Percentiles rank a stretch among this genome's conserved stretches.
These are phyloP conservation scores for Collybiopsis luxurians DNA, from an alignment of 768 basidiomycete species.

Conservation along the genomic window DNA sequence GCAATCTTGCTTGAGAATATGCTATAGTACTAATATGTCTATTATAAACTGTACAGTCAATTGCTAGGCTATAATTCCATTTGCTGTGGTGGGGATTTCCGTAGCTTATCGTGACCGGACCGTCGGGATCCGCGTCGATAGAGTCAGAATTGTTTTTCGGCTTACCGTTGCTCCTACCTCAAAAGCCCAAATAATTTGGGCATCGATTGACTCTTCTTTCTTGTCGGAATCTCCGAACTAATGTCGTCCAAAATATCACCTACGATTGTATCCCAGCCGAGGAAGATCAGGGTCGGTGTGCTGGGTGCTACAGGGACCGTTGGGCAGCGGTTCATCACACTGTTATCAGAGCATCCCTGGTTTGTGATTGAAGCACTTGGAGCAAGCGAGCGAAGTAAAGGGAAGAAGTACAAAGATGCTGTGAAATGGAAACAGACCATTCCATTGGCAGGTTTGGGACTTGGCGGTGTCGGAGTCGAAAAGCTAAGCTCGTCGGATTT, in stretches of 20 bases:
- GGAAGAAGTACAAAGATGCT: constrained; percentile 71
- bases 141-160: too few relatives aligned
- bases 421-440: constrained; percentile 86
- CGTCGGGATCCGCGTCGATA: too few relatives aligned
- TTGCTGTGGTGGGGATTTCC: too few relatives aligned
- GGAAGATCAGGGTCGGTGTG: constrained; percentile 54
- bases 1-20: constrained; percentile 38
- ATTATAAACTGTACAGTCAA: background rate
- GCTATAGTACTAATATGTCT: background rate
- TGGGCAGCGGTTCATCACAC: constrained; percentile 90
- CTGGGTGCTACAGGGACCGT: constrained; percentile 93
- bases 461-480: constrained; percentile 1
- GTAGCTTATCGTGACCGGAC: too few relatives aligned
- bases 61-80: too few relatives aligned
- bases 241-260: constrained; percentile 4
- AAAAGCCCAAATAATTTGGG: too few relatives aligned
- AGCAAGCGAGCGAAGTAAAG: constrained; percentile 85
- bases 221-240: too few relatives aligned
- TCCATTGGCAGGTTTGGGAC: constrained; percentile 40
- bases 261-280: background rate
- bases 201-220: too few relatives aligned
- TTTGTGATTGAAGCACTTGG: constrained; percentile 86
- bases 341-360: constrained; percentile 87
- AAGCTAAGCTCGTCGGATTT: constrained; percentile 29
- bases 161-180: too few relatives aligned